Conservation (phyloP, 106 monocot genomes). For the Allium sativum region DNA sequence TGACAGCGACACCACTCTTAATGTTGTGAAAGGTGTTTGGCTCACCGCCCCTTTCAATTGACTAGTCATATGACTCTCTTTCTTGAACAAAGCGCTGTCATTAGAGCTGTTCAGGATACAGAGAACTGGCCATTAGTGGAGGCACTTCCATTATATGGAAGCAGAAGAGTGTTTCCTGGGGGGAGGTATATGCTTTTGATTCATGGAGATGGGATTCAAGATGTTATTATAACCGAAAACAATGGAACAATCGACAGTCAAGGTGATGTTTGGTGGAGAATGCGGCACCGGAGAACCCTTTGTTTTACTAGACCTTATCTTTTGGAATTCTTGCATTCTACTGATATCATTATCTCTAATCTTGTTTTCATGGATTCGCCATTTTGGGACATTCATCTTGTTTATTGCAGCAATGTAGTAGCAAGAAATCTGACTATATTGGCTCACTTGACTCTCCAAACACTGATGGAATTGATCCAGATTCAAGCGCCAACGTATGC, state of each 20-base stretch:
- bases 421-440: too few relatives aligned
- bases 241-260: constrained; percentile 94
- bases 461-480: too few relatives aligned
- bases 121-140: constrained; percentile 56
- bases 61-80: too few relatives aligned
- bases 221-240: constrained; percentile 74
- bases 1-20: too few relatives aligned
- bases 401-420: constrained; percentile 97
- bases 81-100: too few relatives aligned
- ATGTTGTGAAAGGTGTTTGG: too few relatives aligned
- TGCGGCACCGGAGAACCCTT: constrained; percentile 56
- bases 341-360: constrained; percentile 61
- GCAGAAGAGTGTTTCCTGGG: constrained; percentile 17
- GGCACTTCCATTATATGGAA: constrained; percentile 30
- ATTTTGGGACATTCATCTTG: constrained; percentile 95
- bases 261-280: constrained; percentile 88
- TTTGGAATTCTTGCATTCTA: constrained; percentile 62
- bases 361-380: constrained; percentile 66
- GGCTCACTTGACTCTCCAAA: too few relatives aligned
- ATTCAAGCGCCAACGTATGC: too few relatives aligned
- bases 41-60: too few relatives aligned
- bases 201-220: constrained; percentile 51
- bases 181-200: constrained; percentile 69
- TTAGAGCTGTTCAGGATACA: too few relatives aligned
- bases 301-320: constrained; percentile 64